Evolutionary conservation across 2,329 filamentous ascomycete species (phyloP).

Genomic region (Calonectria pteridis): DNA sequence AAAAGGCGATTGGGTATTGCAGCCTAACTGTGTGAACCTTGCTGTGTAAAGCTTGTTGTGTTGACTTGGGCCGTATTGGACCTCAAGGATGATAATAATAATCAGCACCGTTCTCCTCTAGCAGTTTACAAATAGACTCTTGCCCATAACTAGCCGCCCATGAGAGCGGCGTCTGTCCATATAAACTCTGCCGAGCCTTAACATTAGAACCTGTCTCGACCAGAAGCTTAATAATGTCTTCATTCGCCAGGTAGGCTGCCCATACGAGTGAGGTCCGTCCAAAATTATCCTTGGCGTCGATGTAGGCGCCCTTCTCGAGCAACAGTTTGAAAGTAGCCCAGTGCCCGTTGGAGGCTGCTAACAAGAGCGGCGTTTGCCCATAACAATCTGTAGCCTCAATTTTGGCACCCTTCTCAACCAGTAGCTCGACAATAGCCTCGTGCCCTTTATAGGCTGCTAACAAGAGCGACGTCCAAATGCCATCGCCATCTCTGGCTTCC

Average conservation of each 20-base stretch:
- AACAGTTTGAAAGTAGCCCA: slow-evolving; percentile 15
- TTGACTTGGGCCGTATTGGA: no score
- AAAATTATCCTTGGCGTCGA: not conserved
- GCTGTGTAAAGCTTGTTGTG: no score
- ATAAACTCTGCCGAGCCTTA: not conserved
- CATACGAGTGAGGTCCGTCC: not conserved
- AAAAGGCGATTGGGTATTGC: no score
- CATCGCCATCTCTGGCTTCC: not conserved
- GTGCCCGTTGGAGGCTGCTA: slow-evolving; percentile 1
- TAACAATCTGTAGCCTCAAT: slow-evolving; percentile 1
- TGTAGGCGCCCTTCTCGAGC: not conserved
- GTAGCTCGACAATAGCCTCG: slow-evolving; percentile 12
- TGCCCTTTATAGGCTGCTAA: not conserved
- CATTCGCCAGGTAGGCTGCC: not conserved
- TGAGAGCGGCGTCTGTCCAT: not conserved
- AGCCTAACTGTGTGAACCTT: no score
- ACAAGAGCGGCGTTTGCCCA: not conserved
- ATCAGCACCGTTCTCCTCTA: not conserved
- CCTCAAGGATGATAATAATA: no score
- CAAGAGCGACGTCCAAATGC: not conserved
- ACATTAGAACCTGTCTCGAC: not conserved
- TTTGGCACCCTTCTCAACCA: not conserved
- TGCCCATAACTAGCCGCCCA: slow-evolving; percentile 8
- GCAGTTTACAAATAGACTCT: slow-evolving; percentile 11
- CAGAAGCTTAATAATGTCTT: not conserved